Evolutionary conservation across 108 stramenopile species (phyloP).

Genomic region (Cyclotella sp.): DNA sequence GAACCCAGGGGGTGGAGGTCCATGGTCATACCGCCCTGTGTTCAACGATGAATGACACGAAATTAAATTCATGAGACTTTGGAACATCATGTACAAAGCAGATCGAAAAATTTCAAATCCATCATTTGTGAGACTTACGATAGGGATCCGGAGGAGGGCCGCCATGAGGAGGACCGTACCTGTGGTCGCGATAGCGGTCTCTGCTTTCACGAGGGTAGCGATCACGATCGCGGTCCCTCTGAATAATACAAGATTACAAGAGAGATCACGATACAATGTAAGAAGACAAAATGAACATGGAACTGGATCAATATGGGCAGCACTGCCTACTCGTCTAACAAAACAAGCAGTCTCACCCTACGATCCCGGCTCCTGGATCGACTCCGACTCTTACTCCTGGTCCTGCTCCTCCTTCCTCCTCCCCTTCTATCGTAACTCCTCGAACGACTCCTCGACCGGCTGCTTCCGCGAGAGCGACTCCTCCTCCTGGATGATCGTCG

Average conservation of each 20-base stretch:
- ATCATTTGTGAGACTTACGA: not conserved
- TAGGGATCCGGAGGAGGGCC: slow-evolving; percentile 45
- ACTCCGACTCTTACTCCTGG: slow-evolving; percentile 31
- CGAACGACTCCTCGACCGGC: slow-evolving; percentile 20
- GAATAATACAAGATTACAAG: not conserved
- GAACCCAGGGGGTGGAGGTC: slow-evolving; percentile 49
- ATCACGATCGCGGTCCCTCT: slow-evolving; percentile 48
- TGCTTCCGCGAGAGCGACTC: slow-evolving; percentile 28
- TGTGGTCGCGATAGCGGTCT: slow-evolving; percentile 21
- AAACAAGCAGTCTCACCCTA: slow-evolving; percentile 26
- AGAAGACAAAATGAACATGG: not conserved
- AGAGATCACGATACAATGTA: not conserved
- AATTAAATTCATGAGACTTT: not conserved
- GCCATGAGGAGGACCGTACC: slow-evolving; percentile 23
- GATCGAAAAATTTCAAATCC: not conserved
- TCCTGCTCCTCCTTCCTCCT: slow-evolving; percentile 14
- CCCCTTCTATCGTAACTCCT: slow-evolving; percentile 23
- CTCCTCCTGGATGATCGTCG: slow-evolving; percentile 21
- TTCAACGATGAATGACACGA: not conserved
- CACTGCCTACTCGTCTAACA: not conserved
- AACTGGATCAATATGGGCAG: not conserved
- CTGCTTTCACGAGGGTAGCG: slow-evolving; percentile 23
- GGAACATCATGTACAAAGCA: not conserved
- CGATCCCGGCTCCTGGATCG: slow-evolving; percentile 18
- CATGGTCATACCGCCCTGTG: slow-evolving; percentile 41